Evolutionary conservation across 805 yeast genomes (phyloP).

Genomic region (Diddensiella transvaalensis): DNA sequence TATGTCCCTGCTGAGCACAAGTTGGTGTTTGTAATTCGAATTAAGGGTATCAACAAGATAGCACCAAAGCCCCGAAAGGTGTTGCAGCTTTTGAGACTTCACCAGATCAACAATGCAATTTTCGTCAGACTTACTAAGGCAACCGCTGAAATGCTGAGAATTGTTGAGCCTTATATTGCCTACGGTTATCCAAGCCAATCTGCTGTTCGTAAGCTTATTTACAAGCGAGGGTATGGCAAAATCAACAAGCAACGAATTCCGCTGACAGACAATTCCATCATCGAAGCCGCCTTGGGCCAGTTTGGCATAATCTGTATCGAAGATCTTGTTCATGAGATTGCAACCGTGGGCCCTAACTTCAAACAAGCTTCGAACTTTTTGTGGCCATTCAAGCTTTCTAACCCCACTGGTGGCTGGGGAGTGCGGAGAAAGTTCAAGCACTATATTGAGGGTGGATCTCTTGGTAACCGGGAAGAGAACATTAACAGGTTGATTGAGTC

Average conservation of each 20-base stretch:
- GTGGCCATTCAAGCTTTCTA: conserved; percentile 82
- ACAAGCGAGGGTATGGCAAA: conserved; percentile 86
- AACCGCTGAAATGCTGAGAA: conserved; percentile 68
- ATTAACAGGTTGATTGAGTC: conserved; percentile 70
- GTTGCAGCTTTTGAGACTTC: conserved; percentile 70
- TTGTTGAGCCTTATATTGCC: conserved; percentile 78
- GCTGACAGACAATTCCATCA: conserved; percentile 64
- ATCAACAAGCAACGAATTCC: conserved; percentile 73
- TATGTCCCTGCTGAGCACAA: conserved; percentile 91
- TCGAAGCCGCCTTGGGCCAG: conserved; percentile 68
- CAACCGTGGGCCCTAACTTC: conserved; percentile 82
- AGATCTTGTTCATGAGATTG: conserved; percentile 77
- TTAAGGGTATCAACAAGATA: conserved; percentile 96
- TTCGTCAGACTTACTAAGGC: conserved; percentile 78
- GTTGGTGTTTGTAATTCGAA: conserved; percentile 93
- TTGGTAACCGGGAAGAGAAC: conserved; percentile 79
- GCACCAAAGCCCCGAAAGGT: conserved; percentile 84
- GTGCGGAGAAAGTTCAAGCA: conserved; percentile 76
- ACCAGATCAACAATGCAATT: conserved; percentile 77
- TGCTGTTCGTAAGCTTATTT: conserved; percentile 67
- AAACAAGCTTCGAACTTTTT: conserved; percentile 81
- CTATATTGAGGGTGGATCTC: conserved; percentile 81
- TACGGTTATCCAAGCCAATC: conserved; percentile 77
- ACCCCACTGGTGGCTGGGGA: conserved; percentile 83
- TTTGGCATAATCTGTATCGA: conserved; percentile 72